A percentile compares a stretch with the other conserved stretches of the same genome.
phyloP scores from a whole-genome alignment of 306 rosid species.

The Nissolia schottii region DNA sequence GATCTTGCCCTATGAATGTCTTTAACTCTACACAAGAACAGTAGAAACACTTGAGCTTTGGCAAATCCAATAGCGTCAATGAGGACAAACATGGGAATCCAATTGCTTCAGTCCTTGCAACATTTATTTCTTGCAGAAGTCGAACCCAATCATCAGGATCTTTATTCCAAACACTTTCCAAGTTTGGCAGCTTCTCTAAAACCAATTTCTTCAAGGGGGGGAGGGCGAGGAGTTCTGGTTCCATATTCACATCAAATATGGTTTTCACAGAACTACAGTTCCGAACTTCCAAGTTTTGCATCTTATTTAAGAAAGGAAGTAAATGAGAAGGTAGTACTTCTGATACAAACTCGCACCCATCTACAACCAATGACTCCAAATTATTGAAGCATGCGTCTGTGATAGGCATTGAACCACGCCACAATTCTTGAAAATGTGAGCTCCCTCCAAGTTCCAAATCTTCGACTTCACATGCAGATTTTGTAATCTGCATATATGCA shows the following conservation, averaged over 20 bases:
- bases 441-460: background rate
- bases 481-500: background rate
- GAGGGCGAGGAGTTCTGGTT: background rate
- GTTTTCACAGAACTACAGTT: background rate
- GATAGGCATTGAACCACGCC: background rate
- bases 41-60: background rate
- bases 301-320: background rate
- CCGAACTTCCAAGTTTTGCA: background rate
- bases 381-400: background rate
- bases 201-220: background rate
- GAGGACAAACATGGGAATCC: background rate
- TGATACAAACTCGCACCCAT: background rate
- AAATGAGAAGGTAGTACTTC: background rate
- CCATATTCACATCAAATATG: background rate
- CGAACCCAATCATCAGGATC: slow-evolving; percentile 16
- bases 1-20: background rate
- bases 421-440: background rate
- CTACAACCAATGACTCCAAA: background rate
- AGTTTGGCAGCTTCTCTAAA: background rate
- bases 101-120: background rate
- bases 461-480: background rate
- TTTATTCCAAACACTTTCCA: slow-evolving; percentile 18
- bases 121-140: slow-evolving; percentile 14
- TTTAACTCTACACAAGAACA: background rate
- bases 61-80: background rate